Evolutionary conservation across 371 early-diverging fungal species (phyloP), one percentile per base, ranked within the genome.

Genomic region (Fennellomyces sp.): DNA sequence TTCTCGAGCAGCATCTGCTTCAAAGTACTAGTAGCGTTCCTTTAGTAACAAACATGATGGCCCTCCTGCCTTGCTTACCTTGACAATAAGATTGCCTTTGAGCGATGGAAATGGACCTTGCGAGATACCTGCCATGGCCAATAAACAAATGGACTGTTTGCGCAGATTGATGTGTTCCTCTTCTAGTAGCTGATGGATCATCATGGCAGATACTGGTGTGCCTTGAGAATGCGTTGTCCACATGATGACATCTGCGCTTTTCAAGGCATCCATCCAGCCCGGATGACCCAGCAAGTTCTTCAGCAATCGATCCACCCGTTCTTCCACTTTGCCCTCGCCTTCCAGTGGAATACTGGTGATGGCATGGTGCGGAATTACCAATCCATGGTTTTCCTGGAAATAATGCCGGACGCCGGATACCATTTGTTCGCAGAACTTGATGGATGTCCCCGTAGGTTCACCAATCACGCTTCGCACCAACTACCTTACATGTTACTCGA

Each of bases 161-260:
- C 57, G 54, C 0, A 87, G 70, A 54, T 93, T 87, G n/a, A 97
- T 68, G 25, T 87, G 64, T 0, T 88, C 89, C 56, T 89, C 75
- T 27, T 85, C 76, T 5, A 97, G 68, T 49, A 96, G 73, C 19
- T 88, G 76, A 27, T 90, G 84, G 2, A 95, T 63, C n/a, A 97
- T 55, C 67, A 96, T 75, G 29, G 86, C 81, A 4, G 94, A 90
- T 0, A 96, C 97, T 0, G 97, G 96, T 0, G 94, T 94, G 13
- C 98, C 98, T 72, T 97, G 98, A 4, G 90, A 89, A 75, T 97
- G 98, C 1, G 96, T 92, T 0, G 93, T 91, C 53, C 97, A 88
- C 33, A 97, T 69, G 8, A 97, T 84, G 3, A 90, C 78, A 70
- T 96, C 95, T 2, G 97, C 96, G 0, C 79, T 71, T 13, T 71